Evolutionary conservation across 2,329 filamentous ascomycete species (phyloP).

Genomic region (Aspergillus sp.): DNA sequence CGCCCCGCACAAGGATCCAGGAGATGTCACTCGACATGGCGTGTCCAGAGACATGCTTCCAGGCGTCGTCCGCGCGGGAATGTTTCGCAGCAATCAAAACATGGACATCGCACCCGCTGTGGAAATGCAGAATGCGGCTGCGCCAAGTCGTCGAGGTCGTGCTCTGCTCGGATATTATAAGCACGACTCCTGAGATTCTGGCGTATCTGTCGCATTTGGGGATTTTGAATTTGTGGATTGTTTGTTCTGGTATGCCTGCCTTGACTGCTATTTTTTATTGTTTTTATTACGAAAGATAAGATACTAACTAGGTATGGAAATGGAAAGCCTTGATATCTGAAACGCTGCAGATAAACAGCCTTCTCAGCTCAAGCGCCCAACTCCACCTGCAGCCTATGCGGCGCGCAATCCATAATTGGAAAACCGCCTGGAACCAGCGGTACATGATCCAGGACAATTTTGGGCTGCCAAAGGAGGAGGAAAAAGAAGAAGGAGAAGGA

Average conservation of each 20-base stretch:
- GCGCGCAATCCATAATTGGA: not conserved
- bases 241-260: not conserved
- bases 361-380: not conserved
- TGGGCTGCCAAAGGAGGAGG: not conserved
- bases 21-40: not conserved
- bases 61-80: not conserved
- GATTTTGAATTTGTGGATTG: not conserved
- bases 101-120: not conserved
- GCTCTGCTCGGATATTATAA: not conserved
- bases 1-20: not conserved
- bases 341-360: not conserved
- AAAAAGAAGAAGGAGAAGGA: too few species aligned
- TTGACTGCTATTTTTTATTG: too few species aligned
- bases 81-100: not conserved
- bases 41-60: not conserved
- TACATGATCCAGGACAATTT: not conserved
- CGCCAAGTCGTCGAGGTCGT: not conserved
- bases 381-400: too few species aligned
- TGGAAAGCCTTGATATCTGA: not conserved
- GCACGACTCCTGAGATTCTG: not conserved
- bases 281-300: too few species aligned
- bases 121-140: not conserved
- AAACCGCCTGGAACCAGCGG: not conserved
- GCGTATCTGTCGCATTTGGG: not conserved
- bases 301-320: too few species aligned